Evolutionary conservation across 441 rosid species (phyloP), one percentile per base, ranked within the genome.

Genomic region (Biscutella auriculata): DNA sequence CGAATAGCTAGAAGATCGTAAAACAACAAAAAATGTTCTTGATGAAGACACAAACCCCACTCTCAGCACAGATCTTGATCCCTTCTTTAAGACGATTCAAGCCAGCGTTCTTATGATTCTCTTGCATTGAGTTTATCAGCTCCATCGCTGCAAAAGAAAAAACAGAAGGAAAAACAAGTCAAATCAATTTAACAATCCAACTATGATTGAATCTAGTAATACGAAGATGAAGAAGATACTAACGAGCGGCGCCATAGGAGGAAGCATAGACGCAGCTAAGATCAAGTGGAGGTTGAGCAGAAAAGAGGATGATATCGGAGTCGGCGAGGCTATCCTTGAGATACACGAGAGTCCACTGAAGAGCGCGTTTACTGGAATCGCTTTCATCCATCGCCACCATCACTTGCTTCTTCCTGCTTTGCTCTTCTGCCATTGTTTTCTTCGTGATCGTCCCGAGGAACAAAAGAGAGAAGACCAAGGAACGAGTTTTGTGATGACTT

Each of bases 331-430:
- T 51, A 9, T 77, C 77, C 10, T 60, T 60, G 9, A 87, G 77
- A 61, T 69, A 60, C 1, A 48, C 56, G 10, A 88, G 76, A 3
- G 71, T 57, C 96, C 93, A 84, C 9, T 40, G 33, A 2, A 88
- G 75, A 39, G 96, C 90, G 29, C 57, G 57, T 61, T 70, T 66
- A 57, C 90, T 84, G 58, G 65, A 79, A n/a, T 80, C 81, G 63
- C 81, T 84, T 6, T 81, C 87, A 35, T 81, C 96, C 1, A 88
- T 74, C 9, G 82, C 83, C 52, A 84, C 80, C 90, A 84, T 82
- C 68, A 82, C 77, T 63, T 79, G 73, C 81, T 71, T 76, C 74
- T 67, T 69, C 75, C 49, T 36, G 14, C 57, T 56, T 58, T 42
- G 48, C 50, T 60, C 75, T 57, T 73, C 65, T 3, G 55, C 63